Base-by-base conservation (phyloP, 768 basidiomycete genomes). In the Lanmaoa rubissima region DNA sequence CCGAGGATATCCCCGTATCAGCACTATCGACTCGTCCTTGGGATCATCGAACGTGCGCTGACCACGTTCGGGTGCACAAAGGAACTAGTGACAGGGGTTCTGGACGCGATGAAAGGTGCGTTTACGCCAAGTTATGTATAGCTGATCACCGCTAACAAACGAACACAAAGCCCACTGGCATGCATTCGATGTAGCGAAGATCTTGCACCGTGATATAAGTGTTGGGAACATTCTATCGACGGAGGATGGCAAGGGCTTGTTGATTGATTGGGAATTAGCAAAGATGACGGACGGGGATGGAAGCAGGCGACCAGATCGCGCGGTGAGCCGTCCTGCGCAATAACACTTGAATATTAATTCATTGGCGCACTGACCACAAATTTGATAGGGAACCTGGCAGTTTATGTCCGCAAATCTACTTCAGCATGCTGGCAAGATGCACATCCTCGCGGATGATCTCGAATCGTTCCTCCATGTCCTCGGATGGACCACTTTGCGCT, bases 201-300 rank as follows among this genome's bases (percentile, higher is more conserved):
- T 66, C 11, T 55, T 71, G 21, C 70, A 73, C 45, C 59, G 71
- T 2, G 70, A 73, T 31, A 63, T 70, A n/a, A 74, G 70, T 28
- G 35, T 31, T 0, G 58, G 59, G 5, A 73, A 72, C 43, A 64
- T 73, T 53, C 39, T 72, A 17, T 44, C 69, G 8, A 58, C 39
- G 1, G 43, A 43, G 1, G 51, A 60, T 1, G 62, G 61, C 0
- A 36, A 13, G 4, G 66, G 67, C 0, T 11, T 68, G n/a, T 55
- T 72, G 16, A 63, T 61, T 26, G 69, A 73, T 21, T 70, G 66
- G 68, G 70, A 73, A 39, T 19, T 67, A 34, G 5, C 62, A 48
- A 17, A 57, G 48, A 17, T 1, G 5, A 4, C 32, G 28, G 31
- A 17, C 9, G 42, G 45, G 3, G 11, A 0, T 44, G 13, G 36